Base-by-base conservation (phyloP, 1,139 yeast species). In the Pneumocystis canis region DNA sequence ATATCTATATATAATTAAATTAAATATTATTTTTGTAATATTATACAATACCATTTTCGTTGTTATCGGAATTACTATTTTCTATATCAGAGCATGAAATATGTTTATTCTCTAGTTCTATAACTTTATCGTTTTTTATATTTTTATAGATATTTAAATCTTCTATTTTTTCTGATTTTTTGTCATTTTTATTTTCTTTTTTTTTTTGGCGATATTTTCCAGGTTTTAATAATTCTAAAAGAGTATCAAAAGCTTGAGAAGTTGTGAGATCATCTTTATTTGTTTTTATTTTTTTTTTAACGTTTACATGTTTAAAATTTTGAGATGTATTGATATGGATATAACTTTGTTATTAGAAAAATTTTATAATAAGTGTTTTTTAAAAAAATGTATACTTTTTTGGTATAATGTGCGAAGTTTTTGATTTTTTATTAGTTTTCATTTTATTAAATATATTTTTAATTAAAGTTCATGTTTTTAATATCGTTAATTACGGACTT, bases 1-100 rank as follows among this genome's bases (percentile, higher is more conserved):
- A 71, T 72, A 9, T 68, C 69, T 6, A 71, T 75, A n/a, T n/a
- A n/a, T 70, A 70, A 31, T 74, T 78, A 2, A 73, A 77, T 59
- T 75, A 77, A 7, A 69, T 72, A 9, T 68, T 70, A 6, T 67
- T 72, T 1, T 68, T 70, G 6, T 68, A 20, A 25, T 28, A 47
- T 47, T 47, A 47, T 25, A 47, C n/a, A 4, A 47, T 47, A 47
- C 54, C 14, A 47, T 47, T 47, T 47, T 47, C 31, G 5, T 20
- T n/a, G 25, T 25, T 25, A 47, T 47, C 30, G 3, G 30, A 47
- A 25, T 47, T 20, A 25, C 16, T 11, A 14, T 9, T 47, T 47
- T 25, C 54, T 47, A 28, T 11, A 25, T 47, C 20, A 47, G 54
- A 47, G 5, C 20, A 11, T 20, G 54, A 47, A 25, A 5, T 47